These are phyloP conservation scores for Raphanus sativus DNA, from an alignment of 345 rosid genomes.

Conservation along the genomic window DNA sequence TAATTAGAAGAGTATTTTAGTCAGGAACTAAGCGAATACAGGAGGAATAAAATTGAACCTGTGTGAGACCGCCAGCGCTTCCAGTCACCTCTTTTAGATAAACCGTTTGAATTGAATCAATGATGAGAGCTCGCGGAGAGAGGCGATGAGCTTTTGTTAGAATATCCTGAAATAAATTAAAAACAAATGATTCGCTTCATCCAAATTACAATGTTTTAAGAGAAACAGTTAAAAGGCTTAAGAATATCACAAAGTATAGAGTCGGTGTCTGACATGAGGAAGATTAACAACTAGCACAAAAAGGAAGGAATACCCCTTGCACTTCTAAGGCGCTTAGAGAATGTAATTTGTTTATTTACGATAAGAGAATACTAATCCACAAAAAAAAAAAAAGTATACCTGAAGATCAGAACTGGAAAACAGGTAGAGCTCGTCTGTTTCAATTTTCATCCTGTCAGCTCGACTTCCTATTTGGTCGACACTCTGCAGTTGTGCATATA, in stretches of 20 bases:
- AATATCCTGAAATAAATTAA: slow-evolving; percentile 61
- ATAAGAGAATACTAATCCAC: slow-evolving; percentile 2
- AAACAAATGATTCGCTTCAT: not conserved
- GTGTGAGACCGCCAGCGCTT: slow-evolving; percentile 86
- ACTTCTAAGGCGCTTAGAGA: not conserved
- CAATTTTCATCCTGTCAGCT: slow-evolving; percentile 75
- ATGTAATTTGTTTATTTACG: not conserved
- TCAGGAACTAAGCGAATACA: not conserved
- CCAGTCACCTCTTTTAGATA: slow-evolving; percentile 76
- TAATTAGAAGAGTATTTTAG: not conserved
- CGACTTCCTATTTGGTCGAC: slow-evolving; percentile 88
- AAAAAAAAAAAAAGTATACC: slow-evolving; percentile 39
- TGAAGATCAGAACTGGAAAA: slow-evolving; percentile 89
- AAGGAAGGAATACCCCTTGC: not conserved
- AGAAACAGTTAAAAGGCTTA: slow-evolving; percentile 22
- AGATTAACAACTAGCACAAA: not conserved
- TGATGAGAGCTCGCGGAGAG: slow-evolving; percentile 69
- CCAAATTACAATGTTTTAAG: not conserved
- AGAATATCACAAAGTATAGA: not conserved
- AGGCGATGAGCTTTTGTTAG: slow-evolving; percentile 58
- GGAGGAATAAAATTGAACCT: slow-evolving; percentile 52
- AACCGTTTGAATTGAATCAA: slow-evolving; percentile 92
- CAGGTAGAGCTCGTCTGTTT: slow-evolving; percentile 62
- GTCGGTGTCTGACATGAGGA: slow-evolving; percentile 3
- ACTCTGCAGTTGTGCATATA: slow-evolving; percentile 64